Conservation (phyloP, 2,329 filamentous ascomycete species). For the Drechslerella coelobrocha region DNA sequence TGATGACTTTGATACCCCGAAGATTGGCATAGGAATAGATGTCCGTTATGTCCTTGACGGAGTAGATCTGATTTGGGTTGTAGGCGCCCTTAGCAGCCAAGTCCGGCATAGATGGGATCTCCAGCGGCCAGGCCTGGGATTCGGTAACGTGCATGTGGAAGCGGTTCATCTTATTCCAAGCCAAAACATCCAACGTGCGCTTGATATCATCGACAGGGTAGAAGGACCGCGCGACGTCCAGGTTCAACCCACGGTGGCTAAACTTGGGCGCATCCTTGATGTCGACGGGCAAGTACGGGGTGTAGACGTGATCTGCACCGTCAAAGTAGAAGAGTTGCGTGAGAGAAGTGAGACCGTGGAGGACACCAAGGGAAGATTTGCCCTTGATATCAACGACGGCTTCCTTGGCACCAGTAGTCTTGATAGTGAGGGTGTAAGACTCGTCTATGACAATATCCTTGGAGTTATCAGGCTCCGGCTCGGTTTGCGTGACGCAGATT, state of each 20-base stretch:
- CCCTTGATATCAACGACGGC: constrained; percentile 66
- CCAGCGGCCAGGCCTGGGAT: constrained; percentile 83
- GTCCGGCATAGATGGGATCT: constrained; percentile 76
- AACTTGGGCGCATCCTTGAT: constrained; percentile 79
- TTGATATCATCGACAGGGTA: constrained; percentile 72
- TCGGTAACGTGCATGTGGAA: constrained; percentile 83
- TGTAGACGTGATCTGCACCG: constrained; percentile 66
- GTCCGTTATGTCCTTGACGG: constrained; percentile 67
- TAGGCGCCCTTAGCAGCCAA: constrained; percentile 78
- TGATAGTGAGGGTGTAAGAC: constrained; percentile 73
- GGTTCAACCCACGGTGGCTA: constrained; percentile 76
- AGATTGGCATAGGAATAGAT: constrained; percentile 75
- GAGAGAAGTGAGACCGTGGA: constrained; percentile 77
- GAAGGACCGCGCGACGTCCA: constrained; percentile 78
- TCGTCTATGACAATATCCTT: constrained; percentile 74
- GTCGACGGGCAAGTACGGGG: constrained; percentile 71
- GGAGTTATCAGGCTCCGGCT: constrained; percentile 64
- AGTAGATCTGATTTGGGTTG: constrained; percentile 71
- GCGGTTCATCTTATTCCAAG: constrained; percentile 83
- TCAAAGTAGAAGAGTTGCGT: constrained; percentile 73
- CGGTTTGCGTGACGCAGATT: constrained; percentile 70
- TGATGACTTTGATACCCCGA: constrained; percentile 73
- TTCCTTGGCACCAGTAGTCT: constrained; percentile 64
- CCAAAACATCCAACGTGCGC: constrained; percentile 75
- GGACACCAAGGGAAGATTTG: constrained; percentile 71